A percentile compares a stretch with the other conserved stretches of the same genome.
Conservation (phyloP, 2,329 filamentous ascomycete species). For the Exserohilum rostratum region DNA sequence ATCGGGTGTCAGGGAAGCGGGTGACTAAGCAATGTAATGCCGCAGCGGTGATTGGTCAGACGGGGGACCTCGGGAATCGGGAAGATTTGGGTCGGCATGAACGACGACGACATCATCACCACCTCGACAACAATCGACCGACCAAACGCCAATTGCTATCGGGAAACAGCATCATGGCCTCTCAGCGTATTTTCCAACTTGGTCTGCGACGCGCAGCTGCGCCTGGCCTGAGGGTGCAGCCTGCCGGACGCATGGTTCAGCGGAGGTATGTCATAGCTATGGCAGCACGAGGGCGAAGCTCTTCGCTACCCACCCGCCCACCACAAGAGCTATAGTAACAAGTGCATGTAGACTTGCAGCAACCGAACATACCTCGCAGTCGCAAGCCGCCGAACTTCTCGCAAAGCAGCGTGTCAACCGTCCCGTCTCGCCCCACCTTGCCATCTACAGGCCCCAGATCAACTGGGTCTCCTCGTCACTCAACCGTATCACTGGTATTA, state of each 20-base stretch:
- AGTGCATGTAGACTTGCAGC: constrained; percentile 52
- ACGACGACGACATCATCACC: constrained; percentile 35
- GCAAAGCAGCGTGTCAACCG: constrained; percentile 79
- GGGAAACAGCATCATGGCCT: constrained; percentile 45
- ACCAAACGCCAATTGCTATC: constrained; percentile 23
- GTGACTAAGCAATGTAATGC: constrained; percentile 35
- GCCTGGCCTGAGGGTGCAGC: constrained; percentile 51
- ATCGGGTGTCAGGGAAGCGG: constrained; percentile 30
- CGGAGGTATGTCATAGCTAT: constrained; percentile 52
- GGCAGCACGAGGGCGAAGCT: constrained; percentile 12
- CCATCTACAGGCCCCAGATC: constrained; percentile 85
- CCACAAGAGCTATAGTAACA: constrained; percentile 13
- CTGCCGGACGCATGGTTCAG: constrained; percentile 52
- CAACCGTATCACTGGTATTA: constrained; percentile 82
- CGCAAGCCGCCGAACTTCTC: constrained; percentile 69
- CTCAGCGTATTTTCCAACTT: constrained; percentile 54
- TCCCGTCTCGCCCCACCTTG: constrained; percentile 82
- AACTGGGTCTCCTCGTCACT: constrained; percentile 79
- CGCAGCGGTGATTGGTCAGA: constrained; percentile 34
- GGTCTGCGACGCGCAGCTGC: constrained; percentile 50
- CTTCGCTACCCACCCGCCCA: constrained; percentile 1
- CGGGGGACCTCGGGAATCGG: constrained; percentile 34
- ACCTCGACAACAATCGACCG: constrained; percentile 27
- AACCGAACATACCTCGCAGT: constrained; percentile 62
- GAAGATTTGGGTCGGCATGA: constrained; percentile 21